Evolutionary conservation across 148 eudicot species (phyloP), one percentile per base, ranked within the genome.

Genomic region (Dianthus caryophyllus): DNA sequence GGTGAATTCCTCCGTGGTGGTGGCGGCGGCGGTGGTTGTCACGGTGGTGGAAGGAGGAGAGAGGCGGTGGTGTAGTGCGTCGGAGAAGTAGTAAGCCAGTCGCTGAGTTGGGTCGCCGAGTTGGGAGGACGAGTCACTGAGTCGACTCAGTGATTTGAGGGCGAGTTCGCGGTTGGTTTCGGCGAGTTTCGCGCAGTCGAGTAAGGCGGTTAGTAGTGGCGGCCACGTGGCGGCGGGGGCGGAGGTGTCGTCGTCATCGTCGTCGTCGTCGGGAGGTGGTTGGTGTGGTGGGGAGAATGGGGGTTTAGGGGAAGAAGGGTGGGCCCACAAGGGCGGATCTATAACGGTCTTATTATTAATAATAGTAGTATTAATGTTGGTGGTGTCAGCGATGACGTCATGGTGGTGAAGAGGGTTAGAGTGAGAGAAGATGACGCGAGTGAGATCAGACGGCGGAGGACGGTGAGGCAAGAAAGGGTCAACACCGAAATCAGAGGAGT

Each of bases 81-180:
- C 79, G 0, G 77, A 44, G 78, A 93, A 88, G 79, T 90, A 88
- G 29, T 71, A 79, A 16, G 79, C 76, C 1, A 86, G 82, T 66
- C 98, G 74, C 55, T 87, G 84, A 7, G 67, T 73, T 0, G 98
- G 87, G 69, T 82, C 97, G 12, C 97, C 98, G 52, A 64, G 61
- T 33, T 73, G 76, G n/a, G 75, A 71, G 0, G 71, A 74, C 2
- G 87, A 73, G 10, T 80, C 80, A 43, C 74, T 67, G 75, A 91
- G 81, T 63, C 60, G 77, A 60, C 61, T 58, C 72, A 82, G 31
- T 12, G 82, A 75, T 50, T 84, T 71, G 11, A 72, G 43, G 0
- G 93, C 96, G 61, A 33, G 72, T 26, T 82, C 82, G 0, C 84
- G 76, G 36, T 91, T 79, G 0, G 80, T 73, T 58, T 86, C 86